Evolutionary conservation across 306 rosid species (phyloP), one percentile per base, ranked within the genome.

Genomic region (Pterocarpus macrocarpus): DNA sequence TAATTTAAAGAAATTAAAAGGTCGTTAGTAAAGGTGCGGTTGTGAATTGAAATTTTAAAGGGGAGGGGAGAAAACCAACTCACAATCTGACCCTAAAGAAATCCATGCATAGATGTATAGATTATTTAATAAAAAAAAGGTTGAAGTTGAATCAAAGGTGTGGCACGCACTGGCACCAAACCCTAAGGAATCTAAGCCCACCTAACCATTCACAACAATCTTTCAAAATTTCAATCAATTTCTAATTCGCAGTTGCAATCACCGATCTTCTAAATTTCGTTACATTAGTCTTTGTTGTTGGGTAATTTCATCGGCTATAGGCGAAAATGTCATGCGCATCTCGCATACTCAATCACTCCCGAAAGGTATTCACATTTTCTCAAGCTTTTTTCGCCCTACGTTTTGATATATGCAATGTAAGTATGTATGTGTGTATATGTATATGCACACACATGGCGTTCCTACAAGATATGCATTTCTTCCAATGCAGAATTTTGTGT

Each of bases 271-370:
- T 64, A 4, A 2, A 3, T 35, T 64, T n/a, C 69, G 15, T 36
- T 64, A 8, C 61, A 55, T 28, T 58, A 22, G 2, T 64, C 10
- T n/a, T 0, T n/a, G 7, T 12, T 36, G 5, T 14, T 16, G 4
- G 8, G 2, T 16, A 38, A 17, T 30, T 67, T 53, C 14, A 5
- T 52, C 17, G 11, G 34, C 17, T 30, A 47, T 11, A 7, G 30
- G 43, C 35, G 35, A 55, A 79, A 49, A 90, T 90, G 94, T 82
- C 85, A 28, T 88, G 76, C 77, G 88, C 88, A 69, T 87, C 92
- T 61, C 92, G 62, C 22, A 41, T 90, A 41, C 84, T 90, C 83
- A 81, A 73, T 79, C 89, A 90, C 66, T 87, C 92, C 14, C 87
- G 69, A 77, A 90, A 81, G 94, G 94, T 2, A 33, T 2, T 45